Percentiles rank a stretch among this genome's conserved stretches.
These are phyloP conservation scores for Suzukiozyma palmioleophila DNA, from an alignment of 1,139 yeast species.

Conservation along the genomic window DNA sequence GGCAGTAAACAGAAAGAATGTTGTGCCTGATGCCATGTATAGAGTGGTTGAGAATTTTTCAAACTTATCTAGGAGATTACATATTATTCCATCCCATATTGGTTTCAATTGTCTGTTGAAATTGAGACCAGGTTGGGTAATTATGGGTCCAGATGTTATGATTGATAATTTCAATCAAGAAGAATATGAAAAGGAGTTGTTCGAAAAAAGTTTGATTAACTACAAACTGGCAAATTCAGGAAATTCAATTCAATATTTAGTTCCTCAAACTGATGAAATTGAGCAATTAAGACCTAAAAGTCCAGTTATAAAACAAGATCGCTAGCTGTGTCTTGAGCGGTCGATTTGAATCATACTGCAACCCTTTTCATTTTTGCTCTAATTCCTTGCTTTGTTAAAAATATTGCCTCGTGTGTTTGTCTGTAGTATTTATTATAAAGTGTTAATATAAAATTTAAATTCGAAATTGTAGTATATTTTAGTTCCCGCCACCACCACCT, in stretches of 20 bases:
- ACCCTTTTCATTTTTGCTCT: too few species aligned
- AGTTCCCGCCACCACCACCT: not conserved
- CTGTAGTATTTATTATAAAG: too few species aligned
- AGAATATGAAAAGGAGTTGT: constrained; percentile 30
- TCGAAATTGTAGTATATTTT: too few species aligned
- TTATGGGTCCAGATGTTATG: constrained; percentile 78
- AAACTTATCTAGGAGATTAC: constrained; percentile 74
- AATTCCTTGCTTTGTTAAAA: too few species aligned
- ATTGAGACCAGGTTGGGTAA: constrained; percentile 86
- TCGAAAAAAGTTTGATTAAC: constrained; percentile 27
- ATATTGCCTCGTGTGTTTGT: too few species aligned
- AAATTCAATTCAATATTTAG: constrained; percentile 29
- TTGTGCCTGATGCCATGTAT: constrained; percentile 75
- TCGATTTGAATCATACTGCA: too few species aligned
- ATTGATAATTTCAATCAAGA: constrained; percentile 57
- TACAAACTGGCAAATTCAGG: constrained; percentile 19
- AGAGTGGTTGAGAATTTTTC: constrained; percentile 87
- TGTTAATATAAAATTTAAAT: too few species aligned
- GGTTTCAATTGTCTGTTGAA: constrained; percentile 63
- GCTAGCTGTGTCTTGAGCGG: not conserved
- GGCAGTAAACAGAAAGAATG: constrained; percentile 13
- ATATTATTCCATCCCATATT: constrained; percentile 70
- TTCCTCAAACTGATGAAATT: constrained; percentile 69
- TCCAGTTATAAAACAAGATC: constrained; percentile 30
- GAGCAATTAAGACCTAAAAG: constrained; percentile 82